Conservation (phyloP, 2,329 filamentous ascomycete species). For the Bipolaris bicolor region DNA sequence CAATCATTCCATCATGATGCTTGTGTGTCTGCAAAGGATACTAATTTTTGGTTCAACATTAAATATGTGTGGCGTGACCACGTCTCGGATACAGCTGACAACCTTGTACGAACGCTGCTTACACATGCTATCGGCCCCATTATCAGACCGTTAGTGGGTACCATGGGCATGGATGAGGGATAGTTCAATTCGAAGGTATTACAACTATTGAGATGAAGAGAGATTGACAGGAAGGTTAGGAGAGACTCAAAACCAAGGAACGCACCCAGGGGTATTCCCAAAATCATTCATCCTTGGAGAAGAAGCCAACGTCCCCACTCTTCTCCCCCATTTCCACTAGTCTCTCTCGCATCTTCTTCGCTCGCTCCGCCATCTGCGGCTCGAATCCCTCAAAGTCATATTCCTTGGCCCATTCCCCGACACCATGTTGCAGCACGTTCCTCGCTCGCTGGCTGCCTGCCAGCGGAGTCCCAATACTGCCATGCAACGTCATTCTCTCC, state of each 20-base stretch:
- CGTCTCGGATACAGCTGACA: background rate
- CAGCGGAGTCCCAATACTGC: conserved; percentile 68
- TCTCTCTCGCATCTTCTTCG: conserved; percentile 68
- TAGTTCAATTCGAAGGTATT: too few relatives aligned
- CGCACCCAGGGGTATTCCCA: too few relatives aligned
- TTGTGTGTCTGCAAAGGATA: background rate
- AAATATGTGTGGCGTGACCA: background rate
- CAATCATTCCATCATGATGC: background rate
- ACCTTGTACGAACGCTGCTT: too few relatives aligned
- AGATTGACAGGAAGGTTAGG: too few relatives aligned
- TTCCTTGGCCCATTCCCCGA: conserved; percentile 68
- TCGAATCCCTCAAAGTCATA: conserved; percentile 66
- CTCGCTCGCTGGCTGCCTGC: conserved; percentile 65
- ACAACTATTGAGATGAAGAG: too few relatives aligned
- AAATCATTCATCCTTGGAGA: conserved; percentile 43
- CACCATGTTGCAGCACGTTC: conserved; percentile 77
- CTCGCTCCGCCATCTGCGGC: conserved; percentile 64
- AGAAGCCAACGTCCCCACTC: conserved; percentile 66
- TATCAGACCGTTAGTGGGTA: too few relatives aligned
- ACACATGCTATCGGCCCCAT: too few relatives aligned
- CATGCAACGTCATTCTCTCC: conserved; percentile 75
- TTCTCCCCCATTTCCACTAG: conserved; percentile 67
- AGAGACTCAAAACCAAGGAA: too few relatives aligned
- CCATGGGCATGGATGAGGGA: too few relatives aligned
- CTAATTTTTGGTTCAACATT: background rate